phyloP scores from a whole-genome alignment of 2,329 filamentous ascomycete genomes.

The Monilinia fructigena region DNA sequence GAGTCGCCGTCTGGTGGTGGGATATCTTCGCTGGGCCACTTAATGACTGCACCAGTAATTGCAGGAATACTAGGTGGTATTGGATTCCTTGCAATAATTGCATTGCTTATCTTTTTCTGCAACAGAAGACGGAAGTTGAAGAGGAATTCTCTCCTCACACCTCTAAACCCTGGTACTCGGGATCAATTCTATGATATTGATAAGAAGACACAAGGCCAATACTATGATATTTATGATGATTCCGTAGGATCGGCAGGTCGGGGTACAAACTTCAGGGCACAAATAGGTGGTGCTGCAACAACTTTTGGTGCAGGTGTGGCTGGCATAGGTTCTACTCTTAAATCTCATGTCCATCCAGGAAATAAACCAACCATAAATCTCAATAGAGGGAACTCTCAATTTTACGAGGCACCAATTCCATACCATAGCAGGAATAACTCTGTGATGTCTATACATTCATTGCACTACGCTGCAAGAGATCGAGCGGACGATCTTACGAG shows the following conservation, averaged over 20 bases:
- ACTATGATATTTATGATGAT: slow-evolving; percentile 18
- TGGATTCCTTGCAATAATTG: slow-evolving; percentile 35
- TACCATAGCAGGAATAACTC: slow-evolving; percentile 46
- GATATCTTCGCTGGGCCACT: slow-evolving; percentile 30
- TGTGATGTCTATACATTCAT: slow-evolving; percentile 26
- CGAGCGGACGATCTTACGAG: slow-evolving; percentile 46
- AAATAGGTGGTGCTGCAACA: slow-evolving; percentile 27
- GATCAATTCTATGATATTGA: slow-evolving; percentile 35
- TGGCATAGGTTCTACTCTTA: slow-evolving; percentile 35
- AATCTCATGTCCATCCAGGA: slow-evolving; percentile 35
- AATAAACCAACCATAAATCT: slow-evolving; percentile 48
- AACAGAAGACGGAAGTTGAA: slow-evolving; percentile 32
- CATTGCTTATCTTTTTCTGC: slow-evolving; percentile 34
- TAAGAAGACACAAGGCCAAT: slow-evolving; percentile 16
- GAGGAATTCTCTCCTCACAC: slow-evolving; percentile 35
- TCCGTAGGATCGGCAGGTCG: slow-evolving; percentile 28
- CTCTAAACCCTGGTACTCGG: slow-evolving; percentile 30
- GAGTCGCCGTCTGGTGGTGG: slow-evolving; percentile 29
- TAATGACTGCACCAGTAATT: slow-evolving; percentile 32
- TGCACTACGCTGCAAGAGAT: slow-evolving; percentile 36
- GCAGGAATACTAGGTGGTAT: slow-evolving; percentile 38
- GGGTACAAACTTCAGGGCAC: slow-evolving; percentile 29
- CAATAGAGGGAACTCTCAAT: slow-evolving; percentile 55
- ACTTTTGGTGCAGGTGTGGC: slow-evolving; percentile 30
- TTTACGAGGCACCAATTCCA: slow-evolving; percentile 41